phyloP scores from a whole-genome alignment of 2,329 filamentous ascomycete species.

The Aureobasidium namibiae region DNA sequence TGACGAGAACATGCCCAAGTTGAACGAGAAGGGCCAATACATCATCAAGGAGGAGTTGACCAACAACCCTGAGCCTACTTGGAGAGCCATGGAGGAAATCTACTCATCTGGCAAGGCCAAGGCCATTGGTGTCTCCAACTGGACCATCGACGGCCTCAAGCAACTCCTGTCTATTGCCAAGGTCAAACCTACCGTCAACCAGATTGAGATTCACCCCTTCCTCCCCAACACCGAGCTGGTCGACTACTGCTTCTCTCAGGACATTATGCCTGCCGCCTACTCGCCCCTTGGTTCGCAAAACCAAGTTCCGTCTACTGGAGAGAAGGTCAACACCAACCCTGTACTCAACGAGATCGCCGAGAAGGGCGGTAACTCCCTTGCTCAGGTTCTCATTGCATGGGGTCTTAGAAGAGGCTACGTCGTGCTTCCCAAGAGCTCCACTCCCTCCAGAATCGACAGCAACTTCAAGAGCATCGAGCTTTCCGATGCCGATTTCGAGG shows the following conservation, averaged over 20 bases:
- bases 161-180: slow-evolving; percentile 35
- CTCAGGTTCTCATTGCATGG: slow-evolving; percentile 58
- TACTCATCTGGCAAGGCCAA: slow-evolving; percentile 45
- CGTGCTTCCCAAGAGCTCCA: slow-evolving; percentile 63
- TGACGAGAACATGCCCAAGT: slow-evolving; percentile 37
- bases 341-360: slow-evolving; percentile 51
- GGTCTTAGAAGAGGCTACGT: slow-evolving; percentile 57
- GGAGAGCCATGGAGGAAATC: slow-evolving; percentile 55
- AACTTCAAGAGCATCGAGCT: slow-evolving; percentile 59
- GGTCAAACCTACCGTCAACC: slow-evolving; percentile 36
- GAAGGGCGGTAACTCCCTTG: slow-evolving; percentile 50
- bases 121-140: slow-evolving; percentile 47
- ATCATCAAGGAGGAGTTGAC: slow-evolving; percentile 57
- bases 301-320: slow-evolving; percentile 59
- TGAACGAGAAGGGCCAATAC: slow-evolving; percentile 49
- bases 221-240: slow-evolving; percentile 56
- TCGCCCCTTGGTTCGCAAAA: slow-evolving; percentile 58
- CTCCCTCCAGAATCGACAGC: slow-evolving; percentile 56
- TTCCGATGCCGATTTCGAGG: slow-evolving; percentile 45
- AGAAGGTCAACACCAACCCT: slow-evolving; percentile 54
- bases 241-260: slow-evolving; percentile 48
- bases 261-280: slow-evolving; percentile 49
- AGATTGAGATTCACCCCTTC: slow-evolving; percentile 46
- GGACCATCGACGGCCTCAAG: slow-evolving; percentile 36
- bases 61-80: slow-evolving; percentile 57